Conservation (phyloP, 306 rosid genomes). For the Boehmeria nivea region DNA sequence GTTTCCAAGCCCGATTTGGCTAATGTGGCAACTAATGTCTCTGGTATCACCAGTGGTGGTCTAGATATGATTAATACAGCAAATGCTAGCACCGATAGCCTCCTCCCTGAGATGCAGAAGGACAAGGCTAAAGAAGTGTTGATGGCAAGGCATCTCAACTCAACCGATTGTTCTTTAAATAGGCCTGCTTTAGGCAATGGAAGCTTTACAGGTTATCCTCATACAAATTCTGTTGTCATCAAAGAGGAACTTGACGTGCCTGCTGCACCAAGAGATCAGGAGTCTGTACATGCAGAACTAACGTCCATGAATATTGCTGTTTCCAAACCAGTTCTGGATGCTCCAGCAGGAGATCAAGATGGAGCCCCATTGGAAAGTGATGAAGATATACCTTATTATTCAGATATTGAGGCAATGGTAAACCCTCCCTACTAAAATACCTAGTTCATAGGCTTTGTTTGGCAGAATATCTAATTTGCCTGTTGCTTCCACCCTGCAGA, state of each 20-base stretch:
- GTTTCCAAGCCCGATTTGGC: conserved; percentile 30
- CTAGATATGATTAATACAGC: conserved; percentile 26
- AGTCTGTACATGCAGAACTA: conserved; percentile 39
- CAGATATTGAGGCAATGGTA: conserved; percentile 97
- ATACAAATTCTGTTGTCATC: conserved; percentile 33
- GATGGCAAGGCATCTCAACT: conserved; percentile 27
- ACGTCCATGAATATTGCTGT: conserved; percentile 28
- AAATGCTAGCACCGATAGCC: conserved; percentile 27
- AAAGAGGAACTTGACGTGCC: conserved; percentile 35
- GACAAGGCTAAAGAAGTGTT: conserved; percentile 33
- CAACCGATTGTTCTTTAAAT: conserved; percentile 30
- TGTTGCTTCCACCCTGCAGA: conserved; percentile 35
- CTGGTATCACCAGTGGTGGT: conserved; percentile 33
- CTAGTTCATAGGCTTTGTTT: conserved; percentile 13
- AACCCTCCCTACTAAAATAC: conserved; percentile 13
- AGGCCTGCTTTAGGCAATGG: conserved; percentile 34
- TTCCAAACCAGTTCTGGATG: conserved; percentile 34
- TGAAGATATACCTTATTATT: conserved; percentile 76
- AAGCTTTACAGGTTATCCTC: conserved; percentile 34
- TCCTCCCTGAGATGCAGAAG: conserved; percentile 28
- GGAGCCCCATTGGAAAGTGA: conserved; percentile 53
- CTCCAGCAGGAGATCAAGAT: conserved; percentile 42
- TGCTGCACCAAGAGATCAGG: conserved; percentile 38
- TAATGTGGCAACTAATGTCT: conserved; percentile 32
- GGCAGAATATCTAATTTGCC: conserved; percentile 4